Percentiles rank a stretch among this genome's conserved stretches.
phyloP scores from a whole-genome alignment of 768 basidiomycete genomes.

The Leucosporidium yakuticum region DNA sequence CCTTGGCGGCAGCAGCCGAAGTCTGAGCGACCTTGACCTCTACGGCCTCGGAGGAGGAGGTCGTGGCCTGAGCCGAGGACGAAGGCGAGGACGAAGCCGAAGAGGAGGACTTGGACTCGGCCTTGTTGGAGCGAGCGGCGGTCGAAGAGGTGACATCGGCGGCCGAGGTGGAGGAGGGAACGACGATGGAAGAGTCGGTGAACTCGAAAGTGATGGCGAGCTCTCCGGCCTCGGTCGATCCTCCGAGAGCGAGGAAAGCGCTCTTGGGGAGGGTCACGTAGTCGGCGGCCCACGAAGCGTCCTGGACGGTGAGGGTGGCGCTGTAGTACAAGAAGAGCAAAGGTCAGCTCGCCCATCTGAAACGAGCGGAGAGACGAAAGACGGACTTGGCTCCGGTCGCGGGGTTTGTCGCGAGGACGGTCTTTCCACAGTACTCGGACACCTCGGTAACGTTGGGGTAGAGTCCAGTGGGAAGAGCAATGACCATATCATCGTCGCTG shows the following conservation, averaged over 20 bases:
- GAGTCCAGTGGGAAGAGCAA: slow-evolving; percentile 21
- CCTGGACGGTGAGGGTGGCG: slow-evolving; percentile 18
- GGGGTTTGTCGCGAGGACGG: slow-evolving; percentile 19
- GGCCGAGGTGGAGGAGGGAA: background rate
- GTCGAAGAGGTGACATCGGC: slow-evolving; percentile 7
- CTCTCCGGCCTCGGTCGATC: slow-evolving; percentile 18
- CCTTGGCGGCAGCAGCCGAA: too few relatives aligned
- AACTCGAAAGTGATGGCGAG: slow-evolving; percentile 23
- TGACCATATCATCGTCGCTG: slow-evolving; percentile 24
- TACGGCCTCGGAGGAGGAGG: too few relatives aligned
- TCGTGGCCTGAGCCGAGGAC: too few relatives aligned
- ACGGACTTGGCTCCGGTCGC: slow-evolving; percentile 4
- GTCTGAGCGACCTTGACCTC: too few relatives aligned
- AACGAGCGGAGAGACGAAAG: background rate
- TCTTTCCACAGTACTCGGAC: slow-evolving; percentile 13
- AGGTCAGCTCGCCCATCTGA: background rate
- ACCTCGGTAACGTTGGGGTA: slow-evolving; percentile 14
- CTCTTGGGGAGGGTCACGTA: slow-evolving; percentile 31
- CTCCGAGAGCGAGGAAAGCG: slow-evolving; percentile 18
- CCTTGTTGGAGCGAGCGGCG: slow-evolving; percentile 4
- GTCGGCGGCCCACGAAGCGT: slow-evolving; percentile 22
- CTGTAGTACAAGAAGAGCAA: background rate
- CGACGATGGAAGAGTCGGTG: slow-evolving; percentile 4
- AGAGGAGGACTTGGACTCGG: background rate
- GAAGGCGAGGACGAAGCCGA: background rate